Evolutionary conservation across 2,329 filamentous ascomycete genomes (phyloP).

Genomic region (Penicillium sp.): DNA sequence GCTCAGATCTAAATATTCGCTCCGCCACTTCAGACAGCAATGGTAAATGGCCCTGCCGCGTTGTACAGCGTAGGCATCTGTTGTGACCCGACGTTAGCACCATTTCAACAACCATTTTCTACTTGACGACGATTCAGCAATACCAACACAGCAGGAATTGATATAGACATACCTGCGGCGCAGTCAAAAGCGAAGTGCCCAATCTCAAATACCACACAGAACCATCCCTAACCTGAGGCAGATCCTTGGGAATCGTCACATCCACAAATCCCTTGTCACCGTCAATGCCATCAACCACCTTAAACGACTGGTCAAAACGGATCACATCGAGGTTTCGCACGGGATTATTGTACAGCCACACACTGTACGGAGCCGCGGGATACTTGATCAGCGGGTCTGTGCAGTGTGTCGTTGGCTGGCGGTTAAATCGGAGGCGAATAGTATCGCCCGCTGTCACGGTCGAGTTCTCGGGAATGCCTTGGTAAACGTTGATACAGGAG

Average conservation of each 20-base stretch:
- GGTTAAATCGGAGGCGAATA: constrained; percentile 27
- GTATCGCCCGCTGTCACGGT: constrained; percentile 23
- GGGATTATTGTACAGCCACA: constrained; percentile 31
- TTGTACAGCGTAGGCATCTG: constrained; percentile 29
- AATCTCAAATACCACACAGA: constrained; percentile 29
- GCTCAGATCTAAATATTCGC: background rate
- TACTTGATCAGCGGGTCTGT: constrained; percentile 16
- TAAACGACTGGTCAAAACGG: constrained; percentile 18
- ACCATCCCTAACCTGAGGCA: constrained; percentile 24
- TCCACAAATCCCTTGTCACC: constrained; percentile 17
- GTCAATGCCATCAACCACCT: constrained; percentile 17
- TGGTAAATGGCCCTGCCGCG: constrained; percentile 25
- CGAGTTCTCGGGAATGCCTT: constrained; percentile 30
- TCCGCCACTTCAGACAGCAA: constrained; percentile 13
- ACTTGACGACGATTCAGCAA: no score
- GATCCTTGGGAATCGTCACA: constrained; percentile 22
- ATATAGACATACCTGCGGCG: constrained; percentile 25
- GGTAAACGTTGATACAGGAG: constrained; percentile 30
- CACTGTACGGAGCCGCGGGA: constrained; percentile 20
- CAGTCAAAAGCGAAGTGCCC: constrained; percentile 18
- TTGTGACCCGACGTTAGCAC: background rate
- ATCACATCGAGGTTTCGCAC: constrained; percentile 20
- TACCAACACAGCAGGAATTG: background rate
- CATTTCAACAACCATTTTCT: background rate
- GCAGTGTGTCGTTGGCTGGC: constrained; percentile 24